phyloP scores from a whole-genome alignment of 2,329 filamentous ascomycete species.

The Aureobasidium melanogenum region DNA sequence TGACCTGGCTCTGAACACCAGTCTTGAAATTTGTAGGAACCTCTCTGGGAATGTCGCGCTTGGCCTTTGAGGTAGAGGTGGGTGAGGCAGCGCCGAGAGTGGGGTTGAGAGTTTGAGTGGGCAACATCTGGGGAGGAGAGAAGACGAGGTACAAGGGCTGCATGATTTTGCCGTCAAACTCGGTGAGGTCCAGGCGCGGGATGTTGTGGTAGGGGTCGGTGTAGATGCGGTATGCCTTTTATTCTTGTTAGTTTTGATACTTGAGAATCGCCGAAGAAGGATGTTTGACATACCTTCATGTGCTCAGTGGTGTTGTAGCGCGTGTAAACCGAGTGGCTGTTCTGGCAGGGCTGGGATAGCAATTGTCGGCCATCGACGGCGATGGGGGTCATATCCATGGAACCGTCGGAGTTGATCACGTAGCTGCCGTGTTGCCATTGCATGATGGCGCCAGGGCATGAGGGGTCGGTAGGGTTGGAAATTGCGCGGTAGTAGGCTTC shows the following conservation, averaged over 20 bases:
- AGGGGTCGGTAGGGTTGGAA: constrained; percentile 45
- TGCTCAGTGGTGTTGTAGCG: constrained; percentile 58
- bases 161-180: constrained; percentile 55
- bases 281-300: constrained; percentile 44
- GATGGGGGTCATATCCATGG: constrained; percentile 52
- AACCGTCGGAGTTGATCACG: constrained; percentile 47
- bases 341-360: constrained; percentile 55
- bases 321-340: constrained; percentile 48
- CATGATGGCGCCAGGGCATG: constrained; percentile 56
- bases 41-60: constrained; percentile 20
- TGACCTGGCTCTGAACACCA: constrained; percentile 20
- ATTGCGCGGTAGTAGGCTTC: constrained; percentile 61
- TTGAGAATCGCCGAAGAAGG: neutral
- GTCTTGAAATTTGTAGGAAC: constrained; percentile 34
- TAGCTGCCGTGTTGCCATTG: constrained; percentile 66
- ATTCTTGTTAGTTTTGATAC: neutral
- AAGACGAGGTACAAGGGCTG: constrained; percentile 60
- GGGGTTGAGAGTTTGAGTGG: constrained; percentile 57
- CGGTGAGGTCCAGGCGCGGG: constrained; percentile 54
- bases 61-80: constrained; percentile 19
- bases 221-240: constrained; percentile 37
- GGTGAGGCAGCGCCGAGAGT: constrained; percentile 28
- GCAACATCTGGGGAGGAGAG: constrained; percentile 58
- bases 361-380: constrained; percentile 59
- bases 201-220: constrained; percentile 54